Conservation (phyloP, 805 yeast genomes). For the Zygotorulaspora sp. region DNA sequence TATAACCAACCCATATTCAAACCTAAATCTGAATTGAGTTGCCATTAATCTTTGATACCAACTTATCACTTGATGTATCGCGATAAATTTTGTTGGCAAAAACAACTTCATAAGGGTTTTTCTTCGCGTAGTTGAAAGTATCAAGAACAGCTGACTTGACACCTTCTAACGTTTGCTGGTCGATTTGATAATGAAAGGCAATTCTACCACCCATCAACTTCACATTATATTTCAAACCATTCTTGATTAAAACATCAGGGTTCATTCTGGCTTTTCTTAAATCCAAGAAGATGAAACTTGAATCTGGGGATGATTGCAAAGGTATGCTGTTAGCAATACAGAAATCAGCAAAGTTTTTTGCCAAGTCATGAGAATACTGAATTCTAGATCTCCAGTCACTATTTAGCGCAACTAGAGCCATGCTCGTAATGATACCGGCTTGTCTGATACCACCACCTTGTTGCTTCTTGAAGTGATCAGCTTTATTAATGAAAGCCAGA, state of each 20-base stretch:
- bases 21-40: conserved; percentile 32
- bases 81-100: conserved; percentile 48
- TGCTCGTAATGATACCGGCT: conserved; percentile 71
- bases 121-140: conserved; percentile 49
- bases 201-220: conserved; percentile 68
- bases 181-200: conserved; percentile 72
- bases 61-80: conserved; percentile 35
- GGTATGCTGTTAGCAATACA: conserved; percentile 50
- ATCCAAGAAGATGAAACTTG: conserved; percentile 80
- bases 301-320: conserved; percentile 71
- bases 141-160: conserved; percentile 56
- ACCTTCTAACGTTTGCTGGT: conserved; percentile 50
- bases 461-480: conserved; percentile 85
- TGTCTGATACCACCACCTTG: conserved; percentile 93
- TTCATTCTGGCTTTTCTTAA: conserved; percentile 49
- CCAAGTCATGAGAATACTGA: conserved; percentile 45
- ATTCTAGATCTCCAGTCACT: conserved; percentile 59
- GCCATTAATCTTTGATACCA: conserved; percentile 29
- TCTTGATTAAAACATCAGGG: conserved; percentile 48
- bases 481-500: conserved; percentile 52
- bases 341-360: conserved; percentile 48
- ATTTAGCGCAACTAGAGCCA: conserved; percentile 76
- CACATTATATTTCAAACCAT: conserved; percentile 57
- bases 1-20: conserved; percentile 30
- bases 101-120: conserved; percentile 47